Percentiles rank a stretch among this genome's conserved stretches.
Evolutionary conservation across 176 grass and related monocot genomes (phyloP).

Genomic region (Oryza longistaminata): DNA sequence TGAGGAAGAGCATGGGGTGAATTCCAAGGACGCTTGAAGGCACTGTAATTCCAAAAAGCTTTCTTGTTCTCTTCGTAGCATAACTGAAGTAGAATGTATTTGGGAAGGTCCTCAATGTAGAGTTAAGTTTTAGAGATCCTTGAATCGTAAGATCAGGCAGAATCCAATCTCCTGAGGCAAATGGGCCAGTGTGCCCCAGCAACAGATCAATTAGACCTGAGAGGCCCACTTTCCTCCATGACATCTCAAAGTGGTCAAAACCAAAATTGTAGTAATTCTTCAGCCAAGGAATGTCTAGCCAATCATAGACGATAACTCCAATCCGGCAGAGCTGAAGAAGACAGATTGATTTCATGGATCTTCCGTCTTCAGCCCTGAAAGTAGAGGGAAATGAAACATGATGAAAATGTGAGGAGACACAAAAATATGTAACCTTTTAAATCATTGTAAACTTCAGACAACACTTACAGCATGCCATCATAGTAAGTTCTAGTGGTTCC

Average conservation of each 20-base stretch:
- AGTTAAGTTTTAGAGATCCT: conserved; percentile 75
- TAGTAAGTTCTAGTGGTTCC: conserved; percentile 98
- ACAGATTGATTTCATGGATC: conserved; percentile 74
- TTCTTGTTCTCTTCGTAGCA: conserved; percentile 90
- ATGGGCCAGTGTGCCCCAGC: conserved; percentile 72
- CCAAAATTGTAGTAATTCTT: conserved; percentile 98
- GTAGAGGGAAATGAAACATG: conserved; percentile 20
- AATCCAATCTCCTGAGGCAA: conserved; percentile 92
- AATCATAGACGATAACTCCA: conserved; percentile 90
- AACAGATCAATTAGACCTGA: conserved; percentile 76
- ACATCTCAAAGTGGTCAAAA: conserved; percentile 94
- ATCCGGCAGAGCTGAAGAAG: conserved; percentile 90
- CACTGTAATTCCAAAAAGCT: conserved; percentile 74
- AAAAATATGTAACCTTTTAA: background rate
- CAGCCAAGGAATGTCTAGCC: conserved; percentile 87
- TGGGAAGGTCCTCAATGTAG: conserved; percentile 67
- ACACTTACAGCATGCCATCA: conserved; percentile 92
- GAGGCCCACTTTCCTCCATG: conserved; percentile 73
- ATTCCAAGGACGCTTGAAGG: conserved; percentile 84
- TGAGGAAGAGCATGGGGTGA: conserved; percentile 93
- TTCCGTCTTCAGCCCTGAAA: conserved; percentile 80
- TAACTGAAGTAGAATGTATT: conserved; percentile 99
- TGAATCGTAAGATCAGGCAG: conserved; percentile 92
- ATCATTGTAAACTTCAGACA: background rate
- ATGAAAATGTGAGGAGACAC: background rate